Evolutionary conservation across 768 basidiomycete genomes (phyloP), one percentile per base, ranked within the genome.

Genomic region (Hygrophoropsis aurantiaca): DNA sequence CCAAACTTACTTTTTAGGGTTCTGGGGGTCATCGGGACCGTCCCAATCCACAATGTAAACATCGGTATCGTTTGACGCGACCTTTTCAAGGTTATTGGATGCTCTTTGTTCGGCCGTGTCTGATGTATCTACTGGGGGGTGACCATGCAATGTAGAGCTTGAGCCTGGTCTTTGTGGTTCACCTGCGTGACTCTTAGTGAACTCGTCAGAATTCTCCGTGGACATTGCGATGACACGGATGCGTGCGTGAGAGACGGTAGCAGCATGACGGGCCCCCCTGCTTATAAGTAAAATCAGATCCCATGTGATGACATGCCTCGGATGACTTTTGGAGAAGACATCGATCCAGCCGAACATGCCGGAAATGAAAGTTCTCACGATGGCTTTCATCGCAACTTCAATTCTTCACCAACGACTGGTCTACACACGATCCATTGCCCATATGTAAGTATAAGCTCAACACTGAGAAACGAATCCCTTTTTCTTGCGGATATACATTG

Each of bases 31-130:
- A 23, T 80, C 62, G 1, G 80, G 77, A 4, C 81, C 82, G 44
- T 84, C 81, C 81, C 82, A 85, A 46, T 81, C 75, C 4, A 85
- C 72, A n/a, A 80, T 58, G 20, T 65, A 51, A 4, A 50, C 26
- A 16, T 23, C 21, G 2, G 24, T 10, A 4, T 32, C 18, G 3
- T 34, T 40, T 24, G 21, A n/a, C 21, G 15, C 16, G 6, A 40
- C 32, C 42, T 32, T 32, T 2, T n/a, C 16, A 0, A 32, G 18
- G 9, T 10, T 2, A 23, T 30, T 38, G 7, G 6, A n/a, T 16
- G 16, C 7, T 9, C 20, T 21, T 38, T 43, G 48, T 6, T 27
- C 13, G n/a, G 4, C 20, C 4, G 4, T 9, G 13, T 1, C 11
- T 0, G 35, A 7, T 11, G 10, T 2, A 15, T 30, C 42, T 3